A percentile compares a stretch with the other conserved stretches of the same genome.
These are phyloP conservation scores for Porosira glacialis DNA, from an alignment of 352 stramenopile species.

Conservation along the genomic window DNA sequence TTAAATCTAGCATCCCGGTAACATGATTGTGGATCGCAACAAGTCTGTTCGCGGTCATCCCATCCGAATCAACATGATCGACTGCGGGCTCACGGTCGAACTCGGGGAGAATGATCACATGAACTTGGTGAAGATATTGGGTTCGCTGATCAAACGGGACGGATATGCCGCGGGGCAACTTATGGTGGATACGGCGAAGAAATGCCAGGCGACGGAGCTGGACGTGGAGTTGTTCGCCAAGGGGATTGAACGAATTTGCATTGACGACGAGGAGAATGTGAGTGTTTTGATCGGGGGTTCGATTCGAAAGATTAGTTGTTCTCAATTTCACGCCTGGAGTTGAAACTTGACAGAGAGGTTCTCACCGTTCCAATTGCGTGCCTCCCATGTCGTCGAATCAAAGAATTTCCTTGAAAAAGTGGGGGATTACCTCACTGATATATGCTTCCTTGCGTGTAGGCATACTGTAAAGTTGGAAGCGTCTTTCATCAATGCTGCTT, in stretches of 20 bases:
- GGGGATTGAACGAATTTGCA: conserved; percentile 73
- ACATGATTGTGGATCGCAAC: conserved; percentile 70
- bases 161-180: conserved; percentile 67
- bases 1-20: conserved; percentile 64
- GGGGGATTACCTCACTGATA: too few relatives aligned
- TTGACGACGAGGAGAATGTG: conserved; percentile 61
- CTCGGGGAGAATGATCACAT: conserved; percentile 72
- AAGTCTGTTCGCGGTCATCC: conserved; percentile 46
- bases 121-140: conserved; percentile 78
- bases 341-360: too few relatives aligned
- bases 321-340: too few relatives aligned
- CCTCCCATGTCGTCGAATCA: too few relatives aligned
- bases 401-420: too few relatives aligned
- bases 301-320: too few relatives aligned
- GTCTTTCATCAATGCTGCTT: too few relatives aligned
- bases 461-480: too few relatives aligned
- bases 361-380: too few relatives aligned
- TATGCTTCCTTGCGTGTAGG: too few relatives aligned
- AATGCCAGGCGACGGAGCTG: conserved; percentile 63
- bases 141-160: conserved; percentile 74
- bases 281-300: too few relatives aligned
- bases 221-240: conserved; percentile 74
- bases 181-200: conserved; percentile 75
- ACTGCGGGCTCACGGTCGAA: conserved; percentile 81
- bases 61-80: conserved; percentile 67